Base-by-base conservation (phyloP, 768 basidiomycete genomes). In the Leccinum rimulosum region DNA sequence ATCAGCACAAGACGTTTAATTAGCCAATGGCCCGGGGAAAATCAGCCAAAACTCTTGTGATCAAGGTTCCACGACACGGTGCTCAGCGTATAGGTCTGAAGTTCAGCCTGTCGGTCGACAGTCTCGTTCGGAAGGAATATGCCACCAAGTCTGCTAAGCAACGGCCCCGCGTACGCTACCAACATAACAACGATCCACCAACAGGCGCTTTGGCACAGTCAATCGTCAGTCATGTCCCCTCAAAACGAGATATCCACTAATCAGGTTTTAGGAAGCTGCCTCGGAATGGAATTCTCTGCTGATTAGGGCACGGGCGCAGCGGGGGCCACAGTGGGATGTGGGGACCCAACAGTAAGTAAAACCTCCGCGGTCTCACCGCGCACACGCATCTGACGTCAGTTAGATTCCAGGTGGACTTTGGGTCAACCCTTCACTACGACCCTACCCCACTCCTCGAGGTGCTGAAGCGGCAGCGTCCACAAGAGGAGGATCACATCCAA, bases 271-370 rank as follows among this genome's bases (percentile, higher is more conserved):
- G 82, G 91, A 93, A 70, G 85, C 84, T 66, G 89, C 91, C 10
- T 91, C 89, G 10, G 88, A 91, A 63, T 93, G 91, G 91, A 93
- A 93, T 64, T 92, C 91, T 0, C 65, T 91, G 55, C 77, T 93
- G 50, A 81, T 84, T 60, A 87, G 86, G 28, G 91, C 91, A 3
- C 82, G 91, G 38, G 91, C 91, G 8, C 85, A 88, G 59, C 79
- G 91, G 60, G 91, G 91, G 1, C 91, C 91, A 4, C 91, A 92
- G 66, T 93, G 91, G 91, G 91, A 93, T 70, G 79, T 92, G 40
- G 89, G 89, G 17, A 91, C 91, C 14, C 91, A 93, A 70, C 86
- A 89, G 91, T 93, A 64, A 64, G 88, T 80, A 51, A 33, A 52
- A 40, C 30, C 35, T 35, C 50, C 22, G 12, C 36, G 25, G 1